Conservation (phyloP, 2,329 filamentous ascomycete genomes). For the Celoporthe dispersa region DNA sequence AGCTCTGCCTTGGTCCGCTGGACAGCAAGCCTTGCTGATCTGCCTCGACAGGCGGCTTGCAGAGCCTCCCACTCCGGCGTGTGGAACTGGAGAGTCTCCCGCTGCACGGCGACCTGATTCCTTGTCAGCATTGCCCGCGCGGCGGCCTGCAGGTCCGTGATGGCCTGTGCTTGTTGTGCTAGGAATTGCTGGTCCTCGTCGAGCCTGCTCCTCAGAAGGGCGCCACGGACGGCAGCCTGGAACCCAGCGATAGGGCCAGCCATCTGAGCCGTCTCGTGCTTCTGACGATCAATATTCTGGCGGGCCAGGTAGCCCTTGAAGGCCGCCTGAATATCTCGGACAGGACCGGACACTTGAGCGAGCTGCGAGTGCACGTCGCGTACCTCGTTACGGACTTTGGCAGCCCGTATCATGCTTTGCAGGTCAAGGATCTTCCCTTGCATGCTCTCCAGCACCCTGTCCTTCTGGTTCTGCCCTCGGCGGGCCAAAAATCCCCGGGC, state of each 20-base stretch:
- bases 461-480: constrained; percentile 62
- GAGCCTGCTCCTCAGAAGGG: constrained; percentile 63
- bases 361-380: constrained; percentile 62
- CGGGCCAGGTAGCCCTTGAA: constrained; percentile 71
- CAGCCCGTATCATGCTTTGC: constrained; percentile 79
- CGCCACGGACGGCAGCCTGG: constrained; percentile 68
- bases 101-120: constrained; percentile 55
- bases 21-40: constrained; percentile 50
- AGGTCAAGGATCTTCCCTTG: constrained; percentile 76
- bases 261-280: constrained; percentile 57
- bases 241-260: constrained; percentile 59
- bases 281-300: constrained; percentile 58
- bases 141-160: constrained; percentile 67
- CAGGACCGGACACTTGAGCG: constrained; percentile 63
- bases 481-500: constrained; percentile 77
- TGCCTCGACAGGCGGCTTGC: constrained; percentile 53
- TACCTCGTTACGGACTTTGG: constrained; percentile 65
- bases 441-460: constrained; percentile 70
- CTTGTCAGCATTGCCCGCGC: constrained; percentile 66
- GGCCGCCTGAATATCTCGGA: constrained; percentile 67
- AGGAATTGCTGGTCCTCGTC: constrained; percentile 58
- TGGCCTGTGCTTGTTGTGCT: constrained; percentile 52
- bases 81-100: constrained; percentile 55
- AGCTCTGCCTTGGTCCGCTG: constrained; percentile 54
- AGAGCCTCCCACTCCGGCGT: constrained; percentile 55